Base-by-base conservation (phyloP, 2,329 filamentous ascomycete genomes). In the Knoxdaviesia capensis region DNA sequence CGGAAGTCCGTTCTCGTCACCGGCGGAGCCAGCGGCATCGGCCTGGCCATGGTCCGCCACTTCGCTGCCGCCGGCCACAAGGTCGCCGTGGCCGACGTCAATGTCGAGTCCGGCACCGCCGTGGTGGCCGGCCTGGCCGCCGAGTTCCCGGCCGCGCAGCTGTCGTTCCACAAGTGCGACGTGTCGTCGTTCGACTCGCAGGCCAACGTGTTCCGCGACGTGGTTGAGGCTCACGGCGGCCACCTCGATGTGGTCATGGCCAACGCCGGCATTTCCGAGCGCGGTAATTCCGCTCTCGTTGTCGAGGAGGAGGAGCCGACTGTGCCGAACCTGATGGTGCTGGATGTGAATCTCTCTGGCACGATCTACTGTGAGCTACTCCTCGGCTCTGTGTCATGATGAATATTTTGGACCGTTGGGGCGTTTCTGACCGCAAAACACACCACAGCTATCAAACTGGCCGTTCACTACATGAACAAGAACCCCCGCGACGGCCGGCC, bases 231-330 rank as follows among this genome's bases (percentile, higher is more conserved):
- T 6, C 47, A 48, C n/a, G 54, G 54, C 35, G 48, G 49, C 38
- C 46, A 46, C n/a, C 46, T 58, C 3, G 71, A 77, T 52, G 57
- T 74, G n/a, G 56, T 77, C 5, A 54, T 75, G 50, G 74, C 74
- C 55, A 71, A 69, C 46, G 70, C 70, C 7, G 72, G 65, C 28
- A 59, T 75, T 20, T 20, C 20, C 3, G 20, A 20, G 20, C 20
- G 20, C 20, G 20, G 20, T 3, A 20, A 20, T 20, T 20, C 20
- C 20, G 20, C 20, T 20, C 20, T 20, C 20, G 20, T 20, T 20
- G 48, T 52, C 6, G 54, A 54, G 44, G 49, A 49, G 7, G 54
- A 53, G 2, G 53, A 46, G 37, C 58, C 58, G 2, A 44, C 45
- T 7, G 56, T 59, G 47, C 59, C 60, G 35, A 49, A 51, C n/a